Evolutionary conservation across 2,329 filamentous ascomycete species (phyloP), one percentile per base, ranked within the genome.

Genomic region (Thelonectria discophora): DNA sequence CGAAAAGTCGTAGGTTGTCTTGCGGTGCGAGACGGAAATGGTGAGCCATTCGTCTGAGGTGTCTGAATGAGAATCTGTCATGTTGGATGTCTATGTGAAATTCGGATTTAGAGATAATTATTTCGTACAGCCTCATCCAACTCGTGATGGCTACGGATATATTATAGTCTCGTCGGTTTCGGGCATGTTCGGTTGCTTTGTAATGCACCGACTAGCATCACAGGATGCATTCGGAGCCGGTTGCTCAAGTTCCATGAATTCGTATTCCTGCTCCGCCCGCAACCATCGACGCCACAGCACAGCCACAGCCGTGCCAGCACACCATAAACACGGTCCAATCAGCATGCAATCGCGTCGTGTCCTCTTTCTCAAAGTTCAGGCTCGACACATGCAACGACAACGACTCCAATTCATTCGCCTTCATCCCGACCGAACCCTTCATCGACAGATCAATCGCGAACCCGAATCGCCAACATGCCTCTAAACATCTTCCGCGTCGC

Each of bases 401-500:
- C 37, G 11, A 40, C 37, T 45, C 18, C 18, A 20, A 45, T 45
- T 30, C 27, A 30, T 30, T 30, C 27, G 27, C 27, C 27, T 30
- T 30, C 27, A 10, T 30, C 27, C 9, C 27, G 27, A 30, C 27
- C 6, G 7, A 9, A 46, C 15, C 39, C 67, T 64, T 7, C 45
- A 34, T 39, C 49, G 20, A 48, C 53, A 56, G 32, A 48, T 58
- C 49, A 24, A 58, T 37, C 15, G 34, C 30, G 27, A 5, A 39
- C 24, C n/a, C 59, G 24, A 55, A 43, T 61, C 62, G 47, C 49
- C 52, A 58, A 62, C 67, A 86, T 84, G 82, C 69, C 76, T 75
- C 77, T 87, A 71, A 88, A 88, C 78, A 52, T 86, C 64, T 88
- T 88, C 74, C 82, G 86, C 73, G 74, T 88, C 72, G 75, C 83